Percentiles rank a stretch among this genome's conserved stretches.
phyloP scores from a whole-genome alignment of 345 rosid genomes.

The Adansonia digitata region DNA sequence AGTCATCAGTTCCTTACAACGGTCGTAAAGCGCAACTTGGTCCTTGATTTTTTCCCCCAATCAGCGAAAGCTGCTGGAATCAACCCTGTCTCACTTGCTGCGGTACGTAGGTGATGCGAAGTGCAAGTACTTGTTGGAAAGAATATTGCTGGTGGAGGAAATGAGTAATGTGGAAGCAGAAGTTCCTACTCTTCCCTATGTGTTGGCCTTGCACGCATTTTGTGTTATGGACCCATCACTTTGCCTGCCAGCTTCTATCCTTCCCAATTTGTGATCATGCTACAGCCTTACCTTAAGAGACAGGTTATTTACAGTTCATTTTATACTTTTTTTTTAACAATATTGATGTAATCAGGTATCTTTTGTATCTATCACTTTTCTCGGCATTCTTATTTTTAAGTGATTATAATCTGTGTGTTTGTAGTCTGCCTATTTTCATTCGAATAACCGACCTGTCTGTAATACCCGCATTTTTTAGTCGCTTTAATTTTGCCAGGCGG shows the following conservation, averaged over 20 bases:
- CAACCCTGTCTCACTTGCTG: constrained; percentile 74
- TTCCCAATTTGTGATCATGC: constrained; percentile 84
- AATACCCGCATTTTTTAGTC: background rate
- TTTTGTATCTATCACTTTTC: background rate
- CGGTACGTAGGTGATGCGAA: constrained; percentile 91
- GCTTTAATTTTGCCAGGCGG: background rate
- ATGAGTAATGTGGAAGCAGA: constrained; percentile 66
- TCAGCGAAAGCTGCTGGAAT: constrained; percentile 96
- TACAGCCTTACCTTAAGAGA: constrained; percentile 93
- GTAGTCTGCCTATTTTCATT: background rate
- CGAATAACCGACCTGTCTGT: background rate
- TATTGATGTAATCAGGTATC: background rate
- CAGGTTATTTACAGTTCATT: constrained; percentile 46
- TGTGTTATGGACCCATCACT: constrained; percentile 92
- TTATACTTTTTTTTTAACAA: background rate
- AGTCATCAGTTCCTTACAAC: constrained; percentile 83
- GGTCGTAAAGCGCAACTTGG: constrained; percentile 81
- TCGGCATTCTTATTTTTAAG: background rate
- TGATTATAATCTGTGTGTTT: background rate
- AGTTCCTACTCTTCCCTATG: constrained; percentile 67
- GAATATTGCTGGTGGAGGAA: constrained; percentile 96
- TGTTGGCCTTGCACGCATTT: constrained; percentile 82
- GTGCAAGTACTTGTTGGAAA: constrained; percentile 92
- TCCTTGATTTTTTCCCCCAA: constrained; percentile 94
- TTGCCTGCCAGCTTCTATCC: constrained; percentile 92